Evolutionary conservation across 2,329 filamentous ascomycete species (phyloP).

Genomic region (Ramularia endophylla): DNA sequence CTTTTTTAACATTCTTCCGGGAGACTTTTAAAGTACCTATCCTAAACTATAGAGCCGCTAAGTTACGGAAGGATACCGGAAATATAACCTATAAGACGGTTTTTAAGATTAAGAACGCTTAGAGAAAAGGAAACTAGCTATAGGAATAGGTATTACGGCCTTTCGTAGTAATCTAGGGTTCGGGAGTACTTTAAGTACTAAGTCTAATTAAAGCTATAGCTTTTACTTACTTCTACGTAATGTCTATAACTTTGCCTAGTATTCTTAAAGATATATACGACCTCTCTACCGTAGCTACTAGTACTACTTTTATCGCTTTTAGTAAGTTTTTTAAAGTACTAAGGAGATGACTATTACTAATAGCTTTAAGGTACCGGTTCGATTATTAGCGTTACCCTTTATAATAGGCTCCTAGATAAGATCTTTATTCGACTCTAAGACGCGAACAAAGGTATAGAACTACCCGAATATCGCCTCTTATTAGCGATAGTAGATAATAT

Average conservation of each 20-base stretch:
- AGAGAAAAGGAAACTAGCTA: constrained; percentile 14
- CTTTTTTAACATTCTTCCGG: constrained; percentile 47
- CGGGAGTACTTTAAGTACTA: constrained; percentile 50
- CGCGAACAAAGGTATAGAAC: constrained; percentile 23
- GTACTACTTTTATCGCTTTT: constrained; percentile 50
- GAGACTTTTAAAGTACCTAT: constrained; percentile 59
- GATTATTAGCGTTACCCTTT: constrained; percentile 32
- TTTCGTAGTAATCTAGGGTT: constrained; percentile 40
- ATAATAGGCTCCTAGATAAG: constrained; percentile 34
- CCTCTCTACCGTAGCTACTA: constrained; percentile 46
- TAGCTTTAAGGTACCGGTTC: constrained; percentile 28
- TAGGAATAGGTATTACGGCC: constrained; percentile 38
- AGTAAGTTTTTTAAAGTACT: constrained; percentile 34
- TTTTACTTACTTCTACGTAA: constrained; percentile 43
- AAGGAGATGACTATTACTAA: constrained; percentile 5
- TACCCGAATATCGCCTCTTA: constrained; percentile 59
- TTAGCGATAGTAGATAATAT: constrained; percentile 50
- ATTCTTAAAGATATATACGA: constrained; percentile 38
- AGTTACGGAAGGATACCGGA: constrained; percentile 19
- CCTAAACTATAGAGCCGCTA: constrained; percentile 39
- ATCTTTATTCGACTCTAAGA: constrained; percentile 28
- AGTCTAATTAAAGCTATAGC: constrained; percentile 38
- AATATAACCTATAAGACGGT: constrained; percentile 14
- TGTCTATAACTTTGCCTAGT: constrained; percentile 41
- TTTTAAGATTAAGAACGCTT: constrained; percentile 12